Evolutionary conservation across 1,284 basidiomycete species (phyloP), one percentile per base, ranked within the genome.

Genomic region (Cutaneotrichosporon spelunceum): DNA sequence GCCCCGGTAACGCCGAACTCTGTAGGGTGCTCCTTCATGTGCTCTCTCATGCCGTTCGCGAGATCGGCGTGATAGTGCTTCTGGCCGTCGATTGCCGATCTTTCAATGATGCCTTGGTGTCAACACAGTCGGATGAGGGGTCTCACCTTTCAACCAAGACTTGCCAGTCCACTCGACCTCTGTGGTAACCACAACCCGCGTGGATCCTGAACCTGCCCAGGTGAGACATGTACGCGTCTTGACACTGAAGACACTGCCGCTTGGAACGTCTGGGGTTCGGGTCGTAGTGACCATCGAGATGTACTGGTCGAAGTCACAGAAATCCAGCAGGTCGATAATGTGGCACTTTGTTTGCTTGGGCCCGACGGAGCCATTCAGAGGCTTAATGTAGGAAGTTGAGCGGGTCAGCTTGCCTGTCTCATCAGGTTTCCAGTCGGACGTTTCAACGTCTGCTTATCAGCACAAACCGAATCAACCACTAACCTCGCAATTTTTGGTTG

Each of bases 331-430:
- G 72, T 99, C 95, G 42, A 84, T 83, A 62, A 98, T 87, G 77
- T 95, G 87, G 79, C 96, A 99, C 75, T 93, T 95, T 11, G 95
- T 94, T 77, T 92, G 90, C 78, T 88, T 95, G 1, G 95, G 95
- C 0, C 95, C 95, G 34, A 99, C 86, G 42, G 87, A 86, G 0
- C 85, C 93, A 65, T 85, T 87, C 45, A 99, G 82, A 0, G 94
- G 94, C 77, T 96, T 98, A 79, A 97, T 94, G 80, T 98, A 99
- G 23, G 91, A 90, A 84, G 95, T 91, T 64, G 90, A 88, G 16
- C 95, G 86, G 21, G 86, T 82, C 6, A 96, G 85, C 53, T 90
- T 83, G 64, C 87, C 84, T 45, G 87, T 85, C n/a, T 84, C 85
- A 2, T 74, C 65, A 0, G 91, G 91, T 13, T 83, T 81, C 93